Evolutionary conservation across 208 protist genomes (phyloP).

Genomic region (Phytomonas francai): DNA sequence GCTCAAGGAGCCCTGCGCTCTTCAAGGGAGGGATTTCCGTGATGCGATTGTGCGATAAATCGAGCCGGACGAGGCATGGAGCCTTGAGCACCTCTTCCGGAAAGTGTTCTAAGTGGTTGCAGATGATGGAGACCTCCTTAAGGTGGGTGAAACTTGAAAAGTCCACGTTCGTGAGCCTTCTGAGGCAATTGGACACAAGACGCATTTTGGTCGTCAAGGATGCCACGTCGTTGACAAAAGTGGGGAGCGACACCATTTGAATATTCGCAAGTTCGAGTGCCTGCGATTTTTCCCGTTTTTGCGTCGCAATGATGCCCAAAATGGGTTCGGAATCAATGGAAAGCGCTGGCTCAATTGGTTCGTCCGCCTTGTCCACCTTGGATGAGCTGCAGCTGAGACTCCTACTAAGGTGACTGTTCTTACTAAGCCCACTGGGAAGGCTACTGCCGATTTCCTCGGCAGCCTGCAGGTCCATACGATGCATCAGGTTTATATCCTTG

Average conservation of each 20-base stretch:
- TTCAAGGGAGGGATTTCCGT: slow-evolving; percentile 29
- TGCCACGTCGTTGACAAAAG: slow-evolving; percentile 20
- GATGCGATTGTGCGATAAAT: slow-evolving; percentile 73
- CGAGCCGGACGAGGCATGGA: slow-evolving; percentile 47
- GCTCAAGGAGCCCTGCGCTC: slow-evolving; percentile 35
- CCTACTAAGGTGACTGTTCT: slow-evolving; percentile 10
- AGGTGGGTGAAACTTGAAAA: slow-evolving; percentile 37
- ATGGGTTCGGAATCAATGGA: not conserved
- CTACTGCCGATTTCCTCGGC: not conserved
- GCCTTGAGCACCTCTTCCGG: slow-evolving; percentile 50
- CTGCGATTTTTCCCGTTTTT: slow-evolving; percentile 7
- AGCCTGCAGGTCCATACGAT: slow-evolving; percentile 16
- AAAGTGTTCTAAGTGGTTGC: slow-evolving; percentile 47
- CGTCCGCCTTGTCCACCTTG: slow-evolving; percentile 10
- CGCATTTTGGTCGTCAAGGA: slow-evolving; percentile 16
- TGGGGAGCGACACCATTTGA: slow-evolving; percentile 13
- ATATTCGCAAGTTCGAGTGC: slow-evolving; percentile 18
- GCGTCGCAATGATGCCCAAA: not conserved
- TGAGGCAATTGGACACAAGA: slow-evolving; percentile 38
- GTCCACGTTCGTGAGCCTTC: slow-evolving; percentile 16
- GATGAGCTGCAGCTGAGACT: slow-evolving; percentile 15
- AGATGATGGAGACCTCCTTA: slow-evolving; percentile 42
- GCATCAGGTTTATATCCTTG: slow-evolving; percentile 34
- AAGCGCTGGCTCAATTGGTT: not conserved
- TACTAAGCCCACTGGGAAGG: slow-evolving; percentile 1